These are phyloP conservation scores for Linum trigynum DNA, from an alignment of 345 rosid genomes.

Conservation along the genomic window DNA sequence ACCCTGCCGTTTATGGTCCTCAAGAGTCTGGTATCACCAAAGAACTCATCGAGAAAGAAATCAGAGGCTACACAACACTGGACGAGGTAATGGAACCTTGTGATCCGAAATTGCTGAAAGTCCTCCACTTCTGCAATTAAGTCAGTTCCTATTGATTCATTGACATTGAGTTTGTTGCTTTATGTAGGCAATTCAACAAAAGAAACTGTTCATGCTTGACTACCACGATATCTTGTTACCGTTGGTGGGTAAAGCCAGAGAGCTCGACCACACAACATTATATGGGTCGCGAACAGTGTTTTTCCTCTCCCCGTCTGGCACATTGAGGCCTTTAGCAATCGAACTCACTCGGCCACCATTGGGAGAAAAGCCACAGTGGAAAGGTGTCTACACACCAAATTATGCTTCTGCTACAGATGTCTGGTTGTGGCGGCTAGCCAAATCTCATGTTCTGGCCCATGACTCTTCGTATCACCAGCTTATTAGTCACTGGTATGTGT, in stretches of 20 bases:
- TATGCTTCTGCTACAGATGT: slow-evolving; percentile 32
- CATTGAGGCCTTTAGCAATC: slow-evolving; percentile 49
- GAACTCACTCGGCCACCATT: slow-evolving; percentile 55
- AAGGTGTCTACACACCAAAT: slow-evolving; percentile 34
- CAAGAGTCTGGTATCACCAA: slow-evolving; percentile 55
- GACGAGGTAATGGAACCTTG: slow-evolving; percentile 33
- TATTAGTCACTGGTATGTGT: slow-evolving; percentile 40
- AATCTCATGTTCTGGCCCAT: slow-evolving; percentile 53
- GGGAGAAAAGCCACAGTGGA: slow-evolving; percentile 57
- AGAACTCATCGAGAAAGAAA: slow-evolving; percentile 40
- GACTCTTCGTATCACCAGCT: slow-evolving; percentile 64
- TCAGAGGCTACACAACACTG: slow-evolving; percentile 42
- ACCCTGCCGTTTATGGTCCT: slow-evolving; percentile 55
- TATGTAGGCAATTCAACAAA: slow-evolving; percentile 38
- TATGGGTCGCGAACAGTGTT: slow-evolving; percentile 65
- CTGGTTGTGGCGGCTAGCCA: slow-evolving; percentile 75
- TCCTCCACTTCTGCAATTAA: not conserved
- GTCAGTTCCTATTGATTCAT: not conserved
- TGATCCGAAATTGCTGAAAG: not conserved
- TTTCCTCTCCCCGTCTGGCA: slow-evolving; percentile 41
- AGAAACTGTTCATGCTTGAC: slow-evolving; percentile 43
- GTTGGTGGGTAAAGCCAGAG: slow-evolving; percentile 53
- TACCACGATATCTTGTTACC: slow-evolving; percentile 58
- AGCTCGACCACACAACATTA: slow-evolving; percentile 30
- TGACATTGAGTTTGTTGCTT: not conserved